phyloP scores from a whole-genome alignment of 2,329 filamentous ascomycete species.

The Diaporthe caulivora region DNA sequence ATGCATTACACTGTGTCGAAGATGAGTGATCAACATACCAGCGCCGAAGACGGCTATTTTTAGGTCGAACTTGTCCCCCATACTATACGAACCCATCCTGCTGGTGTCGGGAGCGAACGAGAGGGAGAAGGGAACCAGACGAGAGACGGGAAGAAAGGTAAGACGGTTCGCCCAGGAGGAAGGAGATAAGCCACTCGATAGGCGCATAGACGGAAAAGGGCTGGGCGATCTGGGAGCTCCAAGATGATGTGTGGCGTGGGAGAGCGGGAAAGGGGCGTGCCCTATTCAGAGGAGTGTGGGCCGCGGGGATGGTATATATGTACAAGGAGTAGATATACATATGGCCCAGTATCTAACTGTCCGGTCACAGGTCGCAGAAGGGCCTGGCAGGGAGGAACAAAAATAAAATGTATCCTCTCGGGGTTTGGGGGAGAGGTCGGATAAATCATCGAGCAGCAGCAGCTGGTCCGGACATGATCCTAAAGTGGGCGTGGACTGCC shows the following conservation, averaged over 20 bases:
- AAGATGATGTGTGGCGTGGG: constrained; percentile 17
- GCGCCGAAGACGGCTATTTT: constrained; percentile 51
- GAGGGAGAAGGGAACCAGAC: not conserved
- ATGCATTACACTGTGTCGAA: not conserved
- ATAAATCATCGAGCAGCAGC: constrained; percentile 8
- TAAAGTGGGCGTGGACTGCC: constrained; percentile 26
- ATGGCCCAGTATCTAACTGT: not conserved
- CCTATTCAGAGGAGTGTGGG: not conserved
- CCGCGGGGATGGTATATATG: not conserved
- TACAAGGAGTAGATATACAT: constrained; percentile 10
- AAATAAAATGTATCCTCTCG: constrained; percentile 12
- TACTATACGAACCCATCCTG: constrained; percentile 29
- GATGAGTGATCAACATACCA: constrained; percentile 40
- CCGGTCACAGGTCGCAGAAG: constrained; percentile 7
- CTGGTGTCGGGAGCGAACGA: not conserved
- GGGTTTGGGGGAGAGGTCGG: not conserved
- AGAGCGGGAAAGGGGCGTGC: constrained; percentile 5
- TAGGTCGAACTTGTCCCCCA: constrained; percentile 42
- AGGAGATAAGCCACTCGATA: constrained; percentile 13
- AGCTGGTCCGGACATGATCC: constrained; percentile 3
- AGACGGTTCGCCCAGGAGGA: constrained; percentile 1
- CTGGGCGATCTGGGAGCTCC: constrained; percentile 27
- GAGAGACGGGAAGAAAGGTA: not conserved
- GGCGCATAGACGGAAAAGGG: constrained; percentile 1
- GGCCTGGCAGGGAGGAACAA: not conserved